Conservation (phyloP, 2,329 filamentous ascomycete genomes). For the Claviceps africana region DNA sequence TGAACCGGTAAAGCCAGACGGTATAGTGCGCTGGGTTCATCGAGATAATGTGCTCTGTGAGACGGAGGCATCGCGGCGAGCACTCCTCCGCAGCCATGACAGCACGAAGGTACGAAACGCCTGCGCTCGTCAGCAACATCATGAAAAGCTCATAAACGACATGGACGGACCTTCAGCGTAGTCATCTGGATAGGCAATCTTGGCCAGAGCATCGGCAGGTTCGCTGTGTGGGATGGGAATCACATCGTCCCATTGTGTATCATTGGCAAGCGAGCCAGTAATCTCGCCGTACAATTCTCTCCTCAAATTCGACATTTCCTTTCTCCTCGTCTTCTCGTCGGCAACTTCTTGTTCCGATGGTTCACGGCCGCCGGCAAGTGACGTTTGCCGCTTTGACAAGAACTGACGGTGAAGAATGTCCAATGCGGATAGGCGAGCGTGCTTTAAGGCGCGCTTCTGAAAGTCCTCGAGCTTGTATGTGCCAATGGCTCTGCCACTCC, state of each 20-base stretch:
- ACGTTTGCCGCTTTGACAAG: conserved; percentile 21
- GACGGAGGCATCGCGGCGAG: conserved; percentile 59
- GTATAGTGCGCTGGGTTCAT: conserved; percentile 98
- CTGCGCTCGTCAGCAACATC: conserved; percentile 25
- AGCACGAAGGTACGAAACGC: conserved; percentile 83
- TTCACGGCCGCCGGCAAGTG: conserved; percentile 12
- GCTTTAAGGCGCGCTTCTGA: conserved; percentile 26
- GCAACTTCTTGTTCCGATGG: conserved; percentile 26
- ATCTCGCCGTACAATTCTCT: conserved; percentile 39
- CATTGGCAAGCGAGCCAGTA: conserved; percentile 34
- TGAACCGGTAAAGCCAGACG: conserved; percentile 90
- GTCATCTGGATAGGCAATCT: conserved; percentile 78
- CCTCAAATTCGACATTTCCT: conserved; percentile 36
- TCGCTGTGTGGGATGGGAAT: conserved; percentile 73
- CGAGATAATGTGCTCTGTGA: conserved; percentile 80
- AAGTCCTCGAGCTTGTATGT: conserved; percentile 34
- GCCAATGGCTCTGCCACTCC: conserved; percentile 33
- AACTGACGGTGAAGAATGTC: conserved; percentile 32
- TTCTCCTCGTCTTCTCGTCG: conserved; percentile 31
- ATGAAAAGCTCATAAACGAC: not conserved
- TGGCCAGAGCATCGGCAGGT: conserved; percentile 71
- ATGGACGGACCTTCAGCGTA: conserved; percentile 58
- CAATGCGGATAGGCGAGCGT: conserved; percentile 28
- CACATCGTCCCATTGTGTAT: conserved; percentile 74
- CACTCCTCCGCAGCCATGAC: conserved; percentile 83